Evolutionary conservation across 2,329 filamentous ascomycete species (phyloP).

Genomic region (Colletotrichum australisinense): DNA sequence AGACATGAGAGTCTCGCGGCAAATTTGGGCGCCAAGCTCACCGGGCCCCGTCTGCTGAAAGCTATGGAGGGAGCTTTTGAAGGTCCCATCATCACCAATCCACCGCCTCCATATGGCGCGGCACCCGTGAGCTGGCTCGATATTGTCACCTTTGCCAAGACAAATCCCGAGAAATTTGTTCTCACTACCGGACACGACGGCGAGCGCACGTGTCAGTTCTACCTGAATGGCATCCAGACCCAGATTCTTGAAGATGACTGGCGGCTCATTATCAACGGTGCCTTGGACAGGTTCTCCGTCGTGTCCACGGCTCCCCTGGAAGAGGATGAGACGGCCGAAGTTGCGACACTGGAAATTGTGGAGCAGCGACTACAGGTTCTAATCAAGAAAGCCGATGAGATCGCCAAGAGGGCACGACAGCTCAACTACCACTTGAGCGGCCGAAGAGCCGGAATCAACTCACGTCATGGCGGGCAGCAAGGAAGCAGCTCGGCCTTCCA

Average conservation of each 20-base stretch:
- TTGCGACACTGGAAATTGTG: slow-evolving; percentile 85
- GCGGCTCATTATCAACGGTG: slow-evolving; percentile 84
- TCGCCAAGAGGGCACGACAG: slow-evolving; percentile 71
- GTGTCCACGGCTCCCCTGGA: slow-evolving; percentile 84
- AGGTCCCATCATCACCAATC: slow-evolving; percentile 72
- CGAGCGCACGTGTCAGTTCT: slow-evolving; percentile 81
- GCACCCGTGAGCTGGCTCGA: slow-evolving; percentile 81
- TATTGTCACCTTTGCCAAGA: slow-evolving; percentile 85
- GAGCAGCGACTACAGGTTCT: slow-evolving; percentile 82
- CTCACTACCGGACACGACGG: slow-evolving; percentile 77
- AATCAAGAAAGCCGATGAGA: slow-evolving; percentile 84
- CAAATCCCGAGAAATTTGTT: slow-evolving; percentile 82
- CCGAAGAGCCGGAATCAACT: slow-evolving; percentile 77
- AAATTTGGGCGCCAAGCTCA: slow-evolving; percentile 84
- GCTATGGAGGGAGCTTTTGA: slow-evolving; percentile 90
- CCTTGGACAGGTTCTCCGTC: slow-evolving; percentile 77
- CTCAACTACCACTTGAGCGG: slow-evolving; percentile 84
- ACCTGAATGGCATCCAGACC: slow-evolving; percentile 82
- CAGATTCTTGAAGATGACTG: slow-evolving; percentile 92
- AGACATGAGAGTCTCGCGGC: slow-evolving; percentile 89
- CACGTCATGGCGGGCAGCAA: slow-evolving; percentile 62
- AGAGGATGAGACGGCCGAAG: slow-evolving; percentile 87
- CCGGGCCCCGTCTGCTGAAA: slow-evolving; percentile 85
- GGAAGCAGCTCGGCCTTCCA: slow-evolving; percentile 52
- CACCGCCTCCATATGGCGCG: slow-evolving; percentile 65